Conservation (phyloP, 495 filamentous ascomycete genomes). For the Aspergillus sclerotioniger region DNA sequence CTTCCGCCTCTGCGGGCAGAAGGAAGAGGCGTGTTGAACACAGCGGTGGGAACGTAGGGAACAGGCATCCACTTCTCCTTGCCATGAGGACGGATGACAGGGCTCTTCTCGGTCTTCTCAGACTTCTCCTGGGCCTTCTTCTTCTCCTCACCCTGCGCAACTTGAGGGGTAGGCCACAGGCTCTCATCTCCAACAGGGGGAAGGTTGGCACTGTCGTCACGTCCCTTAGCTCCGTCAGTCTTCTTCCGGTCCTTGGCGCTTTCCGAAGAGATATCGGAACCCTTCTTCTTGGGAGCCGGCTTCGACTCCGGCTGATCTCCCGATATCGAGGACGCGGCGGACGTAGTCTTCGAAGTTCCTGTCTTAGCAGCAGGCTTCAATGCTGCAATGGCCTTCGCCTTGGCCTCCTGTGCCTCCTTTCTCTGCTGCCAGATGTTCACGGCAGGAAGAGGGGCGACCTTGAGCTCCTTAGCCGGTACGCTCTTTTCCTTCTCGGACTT, state of each 20-base stretch:
- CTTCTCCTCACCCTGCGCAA: conserved; percentile 69
- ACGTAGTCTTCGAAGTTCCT: conserved; percentile 33
- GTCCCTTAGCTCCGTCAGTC: conserved; percentile 37
- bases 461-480: conserved; percentile 60
- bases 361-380: conserved; percentile 32
- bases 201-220: conserved; percentile 47
- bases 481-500: conserved; percentile 51
- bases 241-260: conserved; percentile 42
- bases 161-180: conserved; percentile 89
- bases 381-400: conserved; percentile 52
- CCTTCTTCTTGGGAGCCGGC: conserved; percentile 48
- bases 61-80: conserved; percentile 75
- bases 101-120: conserved; percentile 63
- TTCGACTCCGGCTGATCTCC: conserved; percentile 46
- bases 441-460: conserved; percentile 74
- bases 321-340: conserved; percentile 28
- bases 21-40: conserved; percentile 80
- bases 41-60: conserved; percentile 70
- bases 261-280: conserved; percentile 27
- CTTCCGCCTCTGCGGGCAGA: conserved; percentile 60
- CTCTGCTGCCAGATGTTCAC: conserved; percentile 87
- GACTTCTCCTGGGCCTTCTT: conserved; percentile 63
- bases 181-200: conserved; percentile 67
- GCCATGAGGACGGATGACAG: conserved; percentile 50
- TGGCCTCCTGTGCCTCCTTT: conserved; percentile 65